A percentile compares a stretch with the other conserved stretches of the same genome.
Evolutionary conservation across 2,329 filamentous ascomycete species (phyloP).

Genomic region (Paracorniculantispora psalliotae): DNA sequence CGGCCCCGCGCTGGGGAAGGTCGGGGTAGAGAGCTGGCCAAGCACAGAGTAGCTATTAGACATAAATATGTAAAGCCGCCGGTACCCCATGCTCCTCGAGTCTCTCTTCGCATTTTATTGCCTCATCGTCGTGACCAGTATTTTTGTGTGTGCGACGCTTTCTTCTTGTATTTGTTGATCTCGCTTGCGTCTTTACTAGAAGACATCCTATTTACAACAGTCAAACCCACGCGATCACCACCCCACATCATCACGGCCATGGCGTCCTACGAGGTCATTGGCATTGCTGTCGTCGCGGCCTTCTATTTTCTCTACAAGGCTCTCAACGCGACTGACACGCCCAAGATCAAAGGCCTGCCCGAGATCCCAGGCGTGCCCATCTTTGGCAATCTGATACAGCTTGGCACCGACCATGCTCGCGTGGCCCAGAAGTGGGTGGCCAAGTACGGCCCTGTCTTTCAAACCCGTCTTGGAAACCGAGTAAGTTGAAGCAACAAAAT

Average conservation of each 20-base stretch:
- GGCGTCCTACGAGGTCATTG: constrained; percentile 10
- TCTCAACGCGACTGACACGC: constrained; percentile 47
- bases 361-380: constrained; percentile 58
- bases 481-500: constrained; percentile 36
- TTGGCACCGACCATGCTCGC: constrained; percentile 53
- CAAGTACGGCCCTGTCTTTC: constrained; percentile 60
- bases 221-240: not conserved
- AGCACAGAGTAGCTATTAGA: constrained; percentile 2
- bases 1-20: not conserved
- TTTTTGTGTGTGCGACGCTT: not conserved
- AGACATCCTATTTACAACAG: not conserved
- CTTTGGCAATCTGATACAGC: constrained; percentile 58
- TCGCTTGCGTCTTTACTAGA: not conserved
- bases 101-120: not conserved
- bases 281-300: constrained; percentile 12
- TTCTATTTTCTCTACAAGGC: constrained; percentile 24
- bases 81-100: not conserved
- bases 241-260: not conserved
- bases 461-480: constrained; percentile 63
- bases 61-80: constrained; percentile 10
- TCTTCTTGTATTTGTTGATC: not conserved
- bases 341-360: constrained; percentile 57
- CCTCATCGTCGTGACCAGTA: not conserved
- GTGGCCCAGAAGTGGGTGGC: constrained; percentile 52
- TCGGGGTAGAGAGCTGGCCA: not conserved